These are phyloP conservation scores for Colletotrichum magnum DNA, from an alignment of 2,329 filamentous ascomycete genomes.

Conservation along the genomic window DNA sequence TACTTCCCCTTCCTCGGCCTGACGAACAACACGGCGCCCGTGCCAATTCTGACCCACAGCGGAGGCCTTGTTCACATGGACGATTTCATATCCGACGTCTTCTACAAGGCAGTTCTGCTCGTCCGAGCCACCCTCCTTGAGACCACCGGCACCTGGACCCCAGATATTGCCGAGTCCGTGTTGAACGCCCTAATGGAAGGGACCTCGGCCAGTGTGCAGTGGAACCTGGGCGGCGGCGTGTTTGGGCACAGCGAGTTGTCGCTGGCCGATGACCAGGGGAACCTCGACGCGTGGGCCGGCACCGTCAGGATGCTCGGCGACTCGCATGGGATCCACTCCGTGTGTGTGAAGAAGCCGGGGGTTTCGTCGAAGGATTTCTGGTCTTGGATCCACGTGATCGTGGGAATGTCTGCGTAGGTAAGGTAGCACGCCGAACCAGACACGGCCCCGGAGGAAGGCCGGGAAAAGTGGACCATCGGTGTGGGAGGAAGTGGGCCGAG, in stretches of 20 bases:
- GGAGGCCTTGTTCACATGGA: not conserved
- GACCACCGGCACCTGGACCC: no score
- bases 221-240: constrained; percentile 1
- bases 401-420: no score
- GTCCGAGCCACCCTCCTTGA: no score
- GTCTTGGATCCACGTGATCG: no score
- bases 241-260: not conserved
- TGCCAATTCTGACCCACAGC: constrained; percentile 1
- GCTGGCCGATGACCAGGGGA: not conserved
- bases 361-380: not conserved
- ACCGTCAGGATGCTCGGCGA: not conserved
- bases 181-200: not conserved
- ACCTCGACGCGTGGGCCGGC: not conserved
- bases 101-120: no score
- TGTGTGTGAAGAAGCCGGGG: constrained; percentile 3
- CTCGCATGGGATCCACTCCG: not conserved
- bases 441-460: no score
- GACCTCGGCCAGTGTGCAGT: not conserved
- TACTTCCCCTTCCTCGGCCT: not conserved
- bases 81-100: not conserved
- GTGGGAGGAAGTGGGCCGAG: no score
- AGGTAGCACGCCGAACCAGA: no score
- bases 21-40: not conserved
- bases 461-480: no score
- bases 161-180: no score